Conservation (phyloP, 1,284 basidiomycete genomes). For the Malassezia pachydermatis region DNA sequence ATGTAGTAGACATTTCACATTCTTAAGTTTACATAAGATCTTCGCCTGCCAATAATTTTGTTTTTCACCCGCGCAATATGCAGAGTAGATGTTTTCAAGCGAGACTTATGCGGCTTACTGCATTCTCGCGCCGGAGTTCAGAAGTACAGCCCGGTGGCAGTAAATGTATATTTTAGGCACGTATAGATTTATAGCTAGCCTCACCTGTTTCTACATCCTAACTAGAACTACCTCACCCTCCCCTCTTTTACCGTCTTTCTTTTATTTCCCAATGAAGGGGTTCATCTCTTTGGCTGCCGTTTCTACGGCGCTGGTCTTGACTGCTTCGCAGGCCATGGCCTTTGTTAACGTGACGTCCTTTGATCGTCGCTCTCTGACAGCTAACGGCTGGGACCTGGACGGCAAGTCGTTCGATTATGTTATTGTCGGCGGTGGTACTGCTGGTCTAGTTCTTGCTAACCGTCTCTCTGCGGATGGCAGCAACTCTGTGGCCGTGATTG, state of each 20-base stretch:
- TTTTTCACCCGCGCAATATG: too few relatives aligned
- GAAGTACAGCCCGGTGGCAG: too few relatives aligned
- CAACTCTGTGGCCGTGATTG: slow-evolving; percentile 58
- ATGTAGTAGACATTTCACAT: too few relatives aligned
- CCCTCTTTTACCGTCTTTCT: not conserved
- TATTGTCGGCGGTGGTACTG: slow-evolving; percentile 87
- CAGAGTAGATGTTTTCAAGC: too few relatives aligned
- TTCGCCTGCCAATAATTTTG: too few relatives aligned
- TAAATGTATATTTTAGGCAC: too few relatives aligned
- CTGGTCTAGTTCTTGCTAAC: slow-evolving; percentile 75
- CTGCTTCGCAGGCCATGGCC: not conserved
- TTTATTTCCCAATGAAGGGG: not conserved
- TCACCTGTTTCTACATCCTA: too few relatives aligned
- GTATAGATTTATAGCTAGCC: too few relatives aligned
- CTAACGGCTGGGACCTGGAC: slow-evolving; percentile 17
- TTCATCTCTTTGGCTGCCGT: not conserved
- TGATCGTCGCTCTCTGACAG: slow-evolving; percentile 7
- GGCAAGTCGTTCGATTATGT: slow-evolving; percentile 56
- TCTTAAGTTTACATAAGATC: too few relatives aligned
- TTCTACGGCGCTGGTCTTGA: not conserved
- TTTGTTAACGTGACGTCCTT: not conserved
- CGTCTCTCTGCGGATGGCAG: slow-evolving; percentile 61
- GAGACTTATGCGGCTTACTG: too few relatives aligned
- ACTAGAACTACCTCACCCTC: not conserved
- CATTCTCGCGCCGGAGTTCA: too few relatives aligned